Evolutionary conservation across 2,329 filamentous ascomycete genomes (phyloP).

Genomic region (Nemania diffusa): DNA sequence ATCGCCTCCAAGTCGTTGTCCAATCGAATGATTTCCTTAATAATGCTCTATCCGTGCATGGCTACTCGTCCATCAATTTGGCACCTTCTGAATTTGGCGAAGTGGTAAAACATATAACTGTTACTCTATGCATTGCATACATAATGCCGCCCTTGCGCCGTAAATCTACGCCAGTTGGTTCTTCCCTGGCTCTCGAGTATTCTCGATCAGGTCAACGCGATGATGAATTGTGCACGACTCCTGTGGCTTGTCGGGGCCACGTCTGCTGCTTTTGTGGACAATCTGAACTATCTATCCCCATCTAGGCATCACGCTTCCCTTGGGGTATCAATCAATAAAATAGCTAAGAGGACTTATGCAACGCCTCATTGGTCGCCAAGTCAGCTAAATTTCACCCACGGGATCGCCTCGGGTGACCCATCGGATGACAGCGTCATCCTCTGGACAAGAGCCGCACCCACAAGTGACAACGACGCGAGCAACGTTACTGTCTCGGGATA

Average conservation of each 20-base stretch:
- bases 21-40: background rate
- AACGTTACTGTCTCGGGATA: slow-evolving; percentile 55
- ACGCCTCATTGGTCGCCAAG: slow-evolving; percentile 57
- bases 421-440: slow-evolving; percentile 65
- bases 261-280: slow-evolving; percentile 50
- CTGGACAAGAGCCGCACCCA: slow-evolving; percentile 57
- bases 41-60: background rate
- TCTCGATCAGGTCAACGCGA: slow-evolving; percentile 9
- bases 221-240: slow-evolving; percentile 35
- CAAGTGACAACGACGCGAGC: slow-evolving; percentile 58
- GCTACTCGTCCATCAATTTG: background rate
- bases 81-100: background rate
- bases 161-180: background rate
- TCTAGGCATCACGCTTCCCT: slow-evolving; percentile 68
- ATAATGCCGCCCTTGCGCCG: background rate
- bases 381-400: slow-evolving; percentile 69
- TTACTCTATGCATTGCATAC: background rate
- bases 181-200: background rate
- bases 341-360: slow-evolving; percentile 64
- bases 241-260: slow-evolving; percentile 25
- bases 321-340: slow-evolving; percentile 66
- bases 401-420: slow-evolving; percentile 60
- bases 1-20: background rate
- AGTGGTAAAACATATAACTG: background rate
- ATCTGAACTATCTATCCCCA: slow-evolving; percentile 70